Base-by-base conservation (phyloP, 2,329 filamentous ascomycete genomes). In the Aspergillus quadricinctus region DNA sequence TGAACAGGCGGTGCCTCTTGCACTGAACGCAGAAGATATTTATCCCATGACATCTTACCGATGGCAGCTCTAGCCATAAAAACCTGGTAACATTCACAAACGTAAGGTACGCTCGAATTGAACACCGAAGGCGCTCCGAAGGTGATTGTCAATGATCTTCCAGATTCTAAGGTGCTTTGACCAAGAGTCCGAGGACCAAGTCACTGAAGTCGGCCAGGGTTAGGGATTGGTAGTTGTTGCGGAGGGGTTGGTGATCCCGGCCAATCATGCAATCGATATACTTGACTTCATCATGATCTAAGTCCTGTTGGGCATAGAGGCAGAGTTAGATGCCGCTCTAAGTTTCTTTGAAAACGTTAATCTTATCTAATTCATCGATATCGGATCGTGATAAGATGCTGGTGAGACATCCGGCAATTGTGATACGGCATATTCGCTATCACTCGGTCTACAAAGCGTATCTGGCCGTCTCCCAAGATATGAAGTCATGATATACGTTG, bases 41-140 rank as follows among this genome's bases (percentile, higher is more conserved):
- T 66, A 55, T 72, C 68, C 69, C 69, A 67, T n/a, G 65, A 69
- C 62, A 71, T 62, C 29, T 64, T 69, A 40, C 56, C 52, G 21
- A 68, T 57, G 19, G 58, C 58, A 23, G 56, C 28, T 52, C 67
- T 64, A 50, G 62, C 63, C 67, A 67, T 65, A 5, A 37, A 37
- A 37, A 17, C 5, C 14, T 17, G 17, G 14, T 3, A 17, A 37
- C 14, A 17, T 37, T 37, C 31, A 37, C 31, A 37, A 37, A 17
- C 2, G 14, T 17, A 37, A 17, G 1, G 14, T 17, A 37, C 5
- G 14, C 31, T 7, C 31, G 31, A 7, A 37, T 14, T 37, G 14
- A 37, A 17, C 14, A 37, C 31, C 2, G 31, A 17, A 37, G 31
- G 2, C 6, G 14, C 14, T 37, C 31, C 14, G 31, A 37, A 37